Conservation (phyloP, 2,329 filamentous ascomycete species). For the Colletotrichum simmondsii region DNA sequence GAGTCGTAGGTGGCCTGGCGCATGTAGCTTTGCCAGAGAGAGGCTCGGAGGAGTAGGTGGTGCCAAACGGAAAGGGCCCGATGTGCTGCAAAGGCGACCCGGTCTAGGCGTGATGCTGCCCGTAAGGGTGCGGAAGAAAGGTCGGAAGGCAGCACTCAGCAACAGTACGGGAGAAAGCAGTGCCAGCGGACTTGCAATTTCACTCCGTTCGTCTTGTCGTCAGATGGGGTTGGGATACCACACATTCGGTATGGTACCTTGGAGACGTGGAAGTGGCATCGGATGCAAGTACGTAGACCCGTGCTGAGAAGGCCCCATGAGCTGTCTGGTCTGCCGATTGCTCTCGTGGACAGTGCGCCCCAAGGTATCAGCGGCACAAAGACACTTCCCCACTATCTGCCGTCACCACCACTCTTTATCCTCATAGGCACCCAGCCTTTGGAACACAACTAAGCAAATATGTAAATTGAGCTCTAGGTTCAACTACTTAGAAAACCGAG, state of each 20-base stretch:
- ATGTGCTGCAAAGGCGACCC: neutral
- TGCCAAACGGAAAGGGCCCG: constrained; percentile 6
- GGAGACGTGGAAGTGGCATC: constrained; percentile 4
- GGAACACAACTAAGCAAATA: neutral
- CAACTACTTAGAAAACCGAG: no score
- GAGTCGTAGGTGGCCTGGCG: constrained; percentile 5
- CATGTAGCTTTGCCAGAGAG: constrained; percentile 20
- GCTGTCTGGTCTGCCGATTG: neutral
- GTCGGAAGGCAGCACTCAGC: neutral
- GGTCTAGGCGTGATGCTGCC: neutral
- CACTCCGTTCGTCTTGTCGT: constrained; percentile 17
- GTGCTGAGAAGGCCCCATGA: constrained; percentile 20
- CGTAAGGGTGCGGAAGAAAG: neutral
- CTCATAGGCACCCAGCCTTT: neutral
- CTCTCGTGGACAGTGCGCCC: neutral
- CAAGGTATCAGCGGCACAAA: neutral
- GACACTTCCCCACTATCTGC: constrained; percentile 1
- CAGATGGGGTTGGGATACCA: constrained; percentile 8
- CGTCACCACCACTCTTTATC: neutral
- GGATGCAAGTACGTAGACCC: neutral
- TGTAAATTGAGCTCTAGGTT: no score
- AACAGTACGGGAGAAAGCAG: neutral
- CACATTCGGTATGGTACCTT: neutral
- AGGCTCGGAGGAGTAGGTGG: neutral
- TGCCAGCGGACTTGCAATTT: neutral